Evolutionary conservation across 2,329 filamentous ascomycete species (phyloP), one percentile per base, ranked within the genome.

Genomic region (Sclerotinia spermophila): DNA sequence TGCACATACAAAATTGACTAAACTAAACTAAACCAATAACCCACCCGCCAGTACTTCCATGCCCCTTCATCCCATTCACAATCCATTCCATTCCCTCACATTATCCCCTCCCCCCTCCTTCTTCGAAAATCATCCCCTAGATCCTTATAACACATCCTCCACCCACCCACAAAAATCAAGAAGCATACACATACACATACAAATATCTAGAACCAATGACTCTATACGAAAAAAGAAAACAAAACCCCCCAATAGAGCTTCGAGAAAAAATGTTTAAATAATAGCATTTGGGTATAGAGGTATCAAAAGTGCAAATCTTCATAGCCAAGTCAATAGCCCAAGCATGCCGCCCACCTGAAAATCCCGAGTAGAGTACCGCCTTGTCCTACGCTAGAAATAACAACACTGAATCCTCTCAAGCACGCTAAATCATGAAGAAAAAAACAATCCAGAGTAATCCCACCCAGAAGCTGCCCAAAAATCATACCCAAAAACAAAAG

Each of bases 271-370:
- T 33, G 44, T 3, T 38, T 48, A 42, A 64, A 64, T 38, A 38
- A 21, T 48, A 64, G 60, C 21, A 64, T 64, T 64, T n/a, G 60
- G 42, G 60, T 64, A 64, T 64, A 48, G 42, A 35, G 60, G 60
- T 64, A 64, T 64, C 60, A 64, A 48, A 35, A 64, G 44, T 64
- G 33, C 45, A 64, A 48, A 48, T 48, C 30, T 64, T 64, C 44
- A 38, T 48, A 64, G 60, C 30, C 60, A 48, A 53, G 60, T 35
- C 60, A 48, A 48, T 64, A 64, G 60, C 44, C 44, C 60, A 64
- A 64, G 60, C 60, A n/a, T 64, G 44, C 60, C 60, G 21, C 44
- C 61, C 17, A 30, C n/a, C 30, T 51, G 48, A 24, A 64, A 51
- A 51, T 51, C 61, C 61, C 61, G 24, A 51, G 30, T 35, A 64